phyloP scores from a whole-genome alignment of 2,329 filamentous ascomycete species.

The Tothia fuscella region DNA sequence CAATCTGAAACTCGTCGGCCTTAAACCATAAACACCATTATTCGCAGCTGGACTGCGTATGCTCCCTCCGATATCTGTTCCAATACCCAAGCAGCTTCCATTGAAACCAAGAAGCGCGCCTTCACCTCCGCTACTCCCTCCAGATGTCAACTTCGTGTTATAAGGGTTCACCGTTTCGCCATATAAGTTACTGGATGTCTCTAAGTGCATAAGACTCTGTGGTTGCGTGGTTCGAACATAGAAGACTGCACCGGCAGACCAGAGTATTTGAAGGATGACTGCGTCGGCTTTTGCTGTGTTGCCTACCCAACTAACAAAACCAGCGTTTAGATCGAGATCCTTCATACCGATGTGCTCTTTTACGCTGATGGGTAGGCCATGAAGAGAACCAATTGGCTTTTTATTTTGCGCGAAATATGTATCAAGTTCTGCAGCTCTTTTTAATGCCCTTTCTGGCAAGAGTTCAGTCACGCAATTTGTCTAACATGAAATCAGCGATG shows the following conservation, averaged over 20 bases:
- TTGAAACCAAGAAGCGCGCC: constrained; percentile 41
- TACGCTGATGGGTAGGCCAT: constrained; percentile 39
- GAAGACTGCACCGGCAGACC: constrained; percentile 38
- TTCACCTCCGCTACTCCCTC: constrained; percentile 46
- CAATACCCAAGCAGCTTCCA: constrained; percentile 43
- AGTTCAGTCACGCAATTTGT: constrained; percentile 36
- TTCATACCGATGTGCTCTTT: constrained; percentile 43
- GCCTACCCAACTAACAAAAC: constrained; percentile 39
- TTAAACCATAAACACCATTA: constrained; percentile 33
- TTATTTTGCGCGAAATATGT: constrained; percentile 24
- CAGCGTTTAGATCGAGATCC: constrained; percentile 36
- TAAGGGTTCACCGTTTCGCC: constrained; percentile 43
- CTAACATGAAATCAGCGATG: constrained; percentile 14
- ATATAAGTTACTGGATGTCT: constrained; percentile 39
- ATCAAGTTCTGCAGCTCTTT: constrained; percentile 30
- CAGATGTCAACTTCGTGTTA: constrained; percentile 38
- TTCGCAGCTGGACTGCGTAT: constrained; percentile 37
- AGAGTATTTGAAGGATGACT: constrained; percentile 35
- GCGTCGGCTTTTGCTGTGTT: constrained; percentile 33
- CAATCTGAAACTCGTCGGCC: constrained; percentile 32
- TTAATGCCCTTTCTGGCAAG: constrained; percentile 25
- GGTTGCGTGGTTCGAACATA: constrained; percentile 42
- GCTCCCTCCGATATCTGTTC: constrained; percentile 39
- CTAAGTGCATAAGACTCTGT: constrained; percentile 43
- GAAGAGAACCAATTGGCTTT: constrained; percentile 32